Base-by-base conservation (phyloP, 1,284 basidiomycete genomes). In the Marasmius oreades region DNA sequence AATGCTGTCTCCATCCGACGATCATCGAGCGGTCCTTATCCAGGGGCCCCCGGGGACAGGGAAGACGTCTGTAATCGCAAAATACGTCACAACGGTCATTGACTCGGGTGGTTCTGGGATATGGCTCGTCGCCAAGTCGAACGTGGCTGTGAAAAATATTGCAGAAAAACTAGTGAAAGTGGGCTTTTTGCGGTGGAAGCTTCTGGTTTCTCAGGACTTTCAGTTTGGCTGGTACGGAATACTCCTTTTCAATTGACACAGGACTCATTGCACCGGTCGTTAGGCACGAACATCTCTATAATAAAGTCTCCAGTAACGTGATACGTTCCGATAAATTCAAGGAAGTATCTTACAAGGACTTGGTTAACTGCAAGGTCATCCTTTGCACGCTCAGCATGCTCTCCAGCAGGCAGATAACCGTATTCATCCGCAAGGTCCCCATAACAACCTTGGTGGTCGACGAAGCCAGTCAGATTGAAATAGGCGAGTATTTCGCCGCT, bases 281-380 rank as follows among this genome's bases (percentile, higher is more conserved):
- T 52, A 91, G 89, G 88, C 86, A 91, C 71, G 87, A 88, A 57
- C 85, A 90, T 64, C 70, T 89, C 0, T 91, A 91, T 64, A 55
- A 67, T 7, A 59, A 70, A 14, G 64, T 85, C 22, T 56, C 66
- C 28, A 47, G 60, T 0, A 73, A 81, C 47, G 62, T 88, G 16
- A 83, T 91, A 51, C 65, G 70, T 6, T 84, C 85, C 10, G 70
- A 78, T 55, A 54, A 62, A 0, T 81, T 89, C 60, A 62, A 34
- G 0, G 37, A 16, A 22, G 63, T 61, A 55, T 58, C 22, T 53
- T 54, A 50, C 42, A 62, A 55, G 60, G 59, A 61, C 42, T 61
- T 83, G 8, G 63, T 69, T 50, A 78, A 68, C 23, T 74, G 73
- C 51, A 70, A 75, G 62, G 81, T 91, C 3, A 76, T 91, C 20